Conservation (phyloP, 805 yeast species). For the Pichia manshurica region DNA sequence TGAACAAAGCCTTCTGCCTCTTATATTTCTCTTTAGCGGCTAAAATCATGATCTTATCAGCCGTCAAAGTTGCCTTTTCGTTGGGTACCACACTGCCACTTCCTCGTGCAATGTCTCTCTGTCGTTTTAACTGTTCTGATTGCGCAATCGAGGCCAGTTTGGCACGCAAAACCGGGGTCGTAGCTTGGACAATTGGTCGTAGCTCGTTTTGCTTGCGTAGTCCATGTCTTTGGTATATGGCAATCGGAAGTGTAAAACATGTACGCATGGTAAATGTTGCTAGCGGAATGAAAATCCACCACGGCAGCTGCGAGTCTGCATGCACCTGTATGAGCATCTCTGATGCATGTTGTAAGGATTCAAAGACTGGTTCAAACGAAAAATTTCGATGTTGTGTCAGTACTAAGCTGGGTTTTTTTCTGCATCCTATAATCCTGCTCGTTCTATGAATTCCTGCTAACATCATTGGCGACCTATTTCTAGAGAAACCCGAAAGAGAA, state of each 20-base stretch:
- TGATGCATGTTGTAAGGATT: conserved; percentile 21
- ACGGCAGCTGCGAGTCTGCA: conserved; percentile 58
- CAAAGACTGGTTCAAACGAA: conserved; percentile 21
- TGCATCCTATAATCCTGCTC: no score
- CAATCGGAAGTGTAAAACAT: conserved; percentile 69
- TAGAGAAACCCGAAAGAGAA: no score
- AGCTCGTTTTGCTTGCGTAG: conserved; percentile 65
- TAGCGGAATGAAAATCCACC: conserved; percentile 77
- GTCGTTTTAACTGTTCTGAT: conserved; percentile 22
- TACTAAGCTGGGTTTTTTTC: not conserved
- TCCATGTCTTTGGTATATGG: conserved; percentile 64
- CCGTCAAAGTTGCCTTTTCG: conserved; percentile 43
- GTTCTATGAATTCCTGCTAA: no score
- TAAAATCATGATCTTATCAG: conserved; percentile 71
- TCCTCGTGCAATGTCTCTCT: conserved; percentile 1
- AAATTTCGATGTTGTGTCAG: conserved; percentile 12
- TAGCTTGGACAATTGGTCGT: conserved; percentile 66
- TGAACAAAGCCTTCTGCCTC: conserved; percentile 68
- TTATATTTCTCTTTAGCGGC: conserved; percentile 73
- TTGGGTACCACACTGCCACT: conserved; percentile 20
- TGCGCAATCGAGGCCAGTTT: conserved; percentile 47
- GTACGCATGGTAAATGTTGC: conserved; percentile 64
- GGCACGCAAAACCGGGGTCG: conserved; percentile 65
- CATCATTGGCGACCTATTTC: no score
- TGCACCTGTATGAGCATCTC: conserved; percentile 44